Conservation (phyloP, 768 basidiomycete genomes). For the Boletus pseudo-olivaceus region DNA sequence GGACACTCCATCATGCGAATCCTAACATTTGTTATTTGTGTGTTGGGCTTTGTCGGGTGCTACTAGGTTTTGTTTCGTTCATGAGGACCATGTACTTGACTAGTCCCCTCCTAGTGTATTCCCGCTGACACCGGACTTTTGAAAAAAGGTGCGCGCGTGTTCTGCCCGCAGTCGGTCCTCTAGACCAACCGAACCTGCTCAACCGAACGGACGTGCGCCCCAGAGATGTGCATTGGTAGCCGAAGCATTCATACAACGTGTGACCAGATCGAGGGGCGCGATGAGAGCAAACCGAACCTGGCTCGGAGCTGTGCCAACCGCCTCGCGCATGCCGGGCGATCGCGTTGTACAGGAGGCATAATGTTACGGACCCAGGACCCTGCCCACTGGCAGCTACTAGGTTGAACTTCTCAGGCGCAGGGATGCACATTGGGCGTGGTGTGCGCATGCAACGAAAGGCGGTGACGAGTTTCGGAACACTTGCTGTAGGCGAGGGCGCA, state of each 20-base stretch:
- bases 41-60: constrained; percentile 3
- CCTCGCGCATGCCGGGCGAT: background rate
- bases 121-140: background rate
- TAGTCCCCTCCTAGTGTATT: background rate
- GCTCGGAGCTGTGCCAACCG: background rate
- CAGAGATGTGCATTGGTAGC: too few species aligned
- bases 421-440: background rate
- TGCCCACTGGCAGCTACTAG: background rate
- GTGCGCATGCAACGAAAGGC: background rate
- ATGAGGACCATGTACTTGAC: background rate
- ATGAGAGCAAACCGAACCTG: background rate
- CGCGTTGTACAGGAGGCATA: background rate
- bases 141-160: too few species aligned
- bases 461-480: background rate
- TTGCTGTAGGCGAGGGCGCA: too few species aligned
- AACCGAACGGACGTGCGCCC: background rate
- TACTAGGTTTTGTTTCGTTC: constrained; percentile 2
- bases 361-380: background rate
- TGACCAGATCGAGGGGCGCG: too few species aligned
- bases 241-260: too few species aligned
- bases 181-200: background rate
- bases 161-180: too few species aligned
- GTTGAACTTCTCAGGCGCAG: background rate
- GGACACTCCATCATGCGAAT: constrained; percentile 15
- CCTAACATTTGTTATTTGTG: constrained; percentile 1